Conservation (phyloP, 164 flowering plant species). For the Litsea cubeba region DNA sequence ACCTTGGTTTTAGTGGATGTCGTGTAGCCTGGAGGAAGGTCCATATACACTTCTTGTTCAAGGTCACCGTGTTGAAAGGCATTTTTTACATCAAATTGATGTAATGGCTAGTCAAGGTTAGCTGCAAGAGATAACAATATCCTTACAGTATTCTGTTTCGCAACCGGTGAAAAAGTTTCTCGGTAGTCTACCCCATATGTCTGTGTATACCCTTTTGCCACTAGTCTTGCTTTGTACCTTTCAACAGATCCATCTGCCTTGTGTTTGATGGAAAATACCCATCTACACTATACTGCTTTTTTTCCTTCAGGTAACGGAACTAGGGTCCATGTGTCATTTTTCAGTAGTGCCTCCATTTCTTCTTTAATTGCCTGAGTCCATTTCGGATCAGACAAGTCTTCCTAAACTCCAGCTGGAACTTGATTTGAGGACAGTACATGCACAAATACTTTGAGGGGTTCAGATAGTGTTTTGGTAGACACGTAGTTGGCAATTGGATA, state of each 20-base stretch:
- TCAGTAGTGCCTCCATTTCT: background rate
- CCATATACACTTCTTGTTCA: conserved; percentile 2
- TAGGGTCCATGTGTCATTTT: background rate
- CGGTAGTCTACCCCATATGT: background rate
- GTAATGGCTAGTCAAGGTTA: background rate
- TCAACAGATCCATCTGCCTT: background rate
- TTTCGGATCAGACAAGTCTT: background rate
- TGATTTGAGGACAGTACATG: background rate
- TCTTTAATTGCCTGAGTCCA: background rate
- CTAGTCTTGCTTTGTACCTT: background rate
- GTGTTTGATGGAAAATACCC: too few species aligned
- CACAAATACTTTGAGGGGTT: background rate
- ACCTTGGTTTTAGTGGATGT: background rate
- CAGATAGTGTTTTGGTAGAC: too few species aligned
- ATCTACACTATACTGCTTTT: too few species aligned
- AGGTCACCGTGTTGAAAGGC: background rate
- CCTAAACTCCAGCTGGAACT: too few species aligned
- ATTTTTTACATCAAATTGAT: too few species aligned
- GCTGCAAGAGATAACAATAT: background rate
- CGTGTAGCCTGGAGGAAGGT: background rate
- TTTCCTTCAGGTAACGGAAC: background rate
- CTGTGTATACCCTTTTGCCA: background rate
- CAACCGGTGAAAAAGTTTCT: background rate
- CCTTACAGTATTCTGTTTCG: background rate
- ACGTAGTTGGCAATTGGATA: too few species aligned